Percentiles rank a stretch among this genome's conserved stretches.
Evolutionary conservation across 371 early-diverging fungal genomes (phyloP).

Genomic region (Lichtheimia hyalospora): DNA sequence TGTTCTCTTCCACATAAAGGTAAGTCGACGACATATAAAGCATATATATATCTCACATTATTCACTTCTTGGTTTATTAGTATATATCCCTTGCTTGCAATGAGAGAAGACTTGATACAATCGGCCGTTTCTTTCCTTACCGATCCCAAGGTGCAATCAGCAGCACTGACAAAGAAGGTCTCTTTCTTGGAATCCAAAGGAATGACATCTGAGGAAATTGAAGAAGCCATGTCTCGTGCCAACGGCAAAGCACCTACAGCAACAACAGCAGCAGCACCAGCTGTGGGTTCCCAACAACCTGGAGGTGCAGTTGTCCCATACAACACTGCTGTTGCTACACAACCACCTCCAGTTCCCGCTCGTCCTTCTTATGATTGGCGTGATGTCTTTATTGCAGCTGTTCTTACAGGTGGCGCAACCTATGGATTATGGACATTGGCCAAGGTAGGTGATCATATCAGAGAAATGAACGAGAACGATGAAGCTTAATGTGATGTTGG

Average conservation of each 20-base stretch:
- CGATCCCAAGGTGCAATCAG: conserved; percentile 90
- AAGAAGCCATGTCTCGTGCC: conserved; percentile 80
- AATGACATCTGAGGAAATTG: conserved; percentile 88
- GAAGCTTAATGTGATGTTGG: background rate
- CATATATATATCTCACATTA: no score
- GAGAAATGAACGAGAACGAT: background rate
- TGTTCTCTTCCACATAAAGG: no score
- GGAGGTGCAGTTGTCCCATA: conserved; percentile 4
- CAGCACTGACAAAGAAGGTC: conserved; percentile 86
- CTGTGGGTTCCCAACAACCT: conserved; percentile 17
- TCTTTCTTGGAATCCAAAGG: conserved; percentile 96
- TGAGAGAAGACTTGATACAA: conserved; percentile 80
- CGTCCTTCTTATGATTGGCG: conserved; percentile 85
- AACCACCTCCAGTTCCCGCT: conserved; percentile 67
- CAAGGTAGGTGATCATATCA: conserved; percentile 53
- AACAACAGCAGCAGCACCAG: conserved; percentile 17
- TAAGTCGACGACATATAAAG: no score
- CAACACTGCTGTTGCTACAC: conserved; percentile 15
- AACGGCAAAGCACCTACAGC: conserved; percentile 35
- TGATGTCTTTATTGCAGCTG: conserved; percentile 89
- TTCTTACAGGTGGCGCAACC: conserved; percentile 83
- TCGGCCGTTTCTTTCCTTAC: conserved; percentile 90
- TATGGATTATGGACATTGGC: conserved; percentile 82
- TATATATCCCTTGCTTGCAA: conserved; percentile 9
- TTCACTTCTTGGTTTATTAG: no score